Conservation (phyloP, 2,329 filamentous ascomycete genomes). For the Monilinia fructicola region DNA sequence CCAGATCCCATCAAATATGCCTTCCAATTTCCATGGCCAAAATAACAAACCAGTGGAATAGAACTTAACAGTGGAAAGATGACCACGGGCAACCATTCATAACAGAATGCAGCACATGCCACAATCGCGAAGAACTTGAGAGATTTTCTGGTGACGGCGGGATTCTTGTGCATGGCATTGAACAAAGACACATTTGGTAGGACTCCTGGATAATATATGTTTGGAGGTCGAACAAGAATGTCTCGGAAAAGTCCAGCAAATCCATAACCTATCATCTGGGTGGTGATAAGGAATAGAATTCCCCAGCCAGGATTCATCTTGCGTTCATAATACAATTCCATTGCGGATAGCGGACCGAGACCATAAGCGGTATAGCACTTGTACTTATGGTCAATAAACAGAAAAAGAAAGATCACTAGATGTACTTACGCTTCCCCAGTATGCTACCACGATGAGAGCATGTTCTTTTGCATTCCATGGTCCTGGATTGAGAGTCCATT, state of each 20-base stretch:
- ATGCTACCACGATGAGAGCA: conserved; percentile 57
- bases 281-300: conserved; percentile 58
- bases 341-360: conserved; percentile 66
- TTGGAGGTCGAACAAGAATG: conserved; percentile 58
- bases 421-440: conserved; percentile 45
- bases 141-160: conserved; percentile 43
- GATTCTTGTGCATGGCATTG: conserved; percentile 45
- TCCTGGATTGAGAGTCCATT: conserved; percentile 56
- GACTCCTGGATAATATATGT: conserved; percentile 64
- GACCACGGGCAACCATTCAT: conserved; percentile 22
- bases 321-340: conserved; percentile 53
- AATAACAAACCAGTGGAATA: conserved; percentile 46
- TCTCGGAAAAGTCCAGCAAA: conserved; percentile 59
- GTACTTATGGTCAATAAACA: conserved; percentile 56
- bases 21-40: conserved; percentile 49
- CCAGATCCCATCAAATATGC: conserved; percentile 50
- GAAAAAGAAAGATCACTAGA: conserved; percentile 55
- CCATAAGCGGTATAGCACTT: conserved; percentile 39
- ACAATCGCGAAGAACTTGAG: conserved; percentile 39
- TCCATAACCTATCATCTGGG: conserved; percentile 63
- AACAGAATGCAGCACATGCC: conserved; percentile 28
- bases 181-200: conserved; percentile 48
- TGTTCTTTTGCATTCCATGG: conserved; percentile 71
- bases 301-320: conserved; percentile 43
- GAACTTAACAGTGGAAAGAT: conserved; percentile 50